phyloP scores from a whole-genome alignment of 768 basidiomycete species.

The Sporobolomyces roseus region DNA sequence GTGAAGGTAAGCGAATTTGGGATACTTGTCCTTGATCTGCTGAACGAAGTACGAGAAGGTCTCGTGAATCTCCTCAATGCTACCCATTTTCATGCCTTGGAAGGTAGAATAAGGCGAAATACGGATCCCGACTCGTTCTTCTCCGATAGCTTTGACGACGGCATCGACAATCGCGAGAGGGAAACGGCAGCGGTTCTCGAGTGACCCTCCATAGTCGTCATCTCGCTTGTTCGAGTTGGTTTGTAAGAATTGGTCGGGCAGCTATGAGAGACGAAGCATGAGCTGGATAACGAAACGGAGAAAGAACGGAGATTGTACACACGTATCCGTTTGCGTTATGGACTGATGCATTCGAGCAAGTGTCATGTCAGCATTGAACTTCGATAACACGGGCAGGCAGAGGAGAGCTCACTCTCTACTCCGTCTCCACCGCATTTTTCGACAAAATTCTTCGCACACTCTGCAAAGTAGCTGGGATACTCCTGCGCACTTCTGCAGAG shows the following conservation, averaged over 20 bases:
- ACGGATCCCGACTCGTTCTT: slow-evolving; percentile 57
- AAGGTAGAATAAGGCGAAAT: slow-evolving; percentile 51
- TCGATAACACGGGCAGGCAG: no score
- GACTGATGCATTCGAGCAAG: no score
- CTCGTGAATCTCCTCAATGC: slow-evolving; percentile 37
- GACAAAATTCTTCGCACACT: slow-evolving; percentile 55
- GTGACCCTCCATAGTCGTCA: slow-evolving; percentile 61
- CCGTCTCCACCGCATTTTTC: slow-evolving; percentile 65
- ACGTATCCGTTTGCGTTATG: slow-evolving; percentile 53
- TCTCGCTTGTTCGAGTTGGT: slow-evolving; percentile 47
- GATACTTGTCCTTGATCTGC: slow-evolving; percentile 53
- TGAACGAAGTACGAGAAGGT: slow-evolving; percentile 54
- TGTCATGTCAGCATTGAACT: no score
- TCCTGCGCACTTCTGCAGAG: no score
- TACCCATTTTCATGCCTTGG: slow-evolving; percentile 45
- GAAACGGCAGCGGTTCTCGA: slow-evolving; percentile 62
- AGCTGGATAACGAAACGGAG: no score
- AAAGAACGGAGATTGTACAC: no score
- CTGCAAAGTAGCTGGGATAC: no score
- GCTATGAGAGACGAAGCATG: no score
- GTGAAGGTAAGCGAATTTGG: slow-evolving; percentile 57
- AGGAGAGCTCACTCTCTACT: no score
- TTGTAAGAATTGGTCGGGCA: slow-evolving; percentile 45
- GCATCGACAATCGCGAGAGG: slow-evolving; percentile 58
- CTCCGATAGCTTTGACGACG: slow-evolving; percentile 57